Conservation (phyloP, 805 yeast species). For the Nakazawaea peltata region DNA sequence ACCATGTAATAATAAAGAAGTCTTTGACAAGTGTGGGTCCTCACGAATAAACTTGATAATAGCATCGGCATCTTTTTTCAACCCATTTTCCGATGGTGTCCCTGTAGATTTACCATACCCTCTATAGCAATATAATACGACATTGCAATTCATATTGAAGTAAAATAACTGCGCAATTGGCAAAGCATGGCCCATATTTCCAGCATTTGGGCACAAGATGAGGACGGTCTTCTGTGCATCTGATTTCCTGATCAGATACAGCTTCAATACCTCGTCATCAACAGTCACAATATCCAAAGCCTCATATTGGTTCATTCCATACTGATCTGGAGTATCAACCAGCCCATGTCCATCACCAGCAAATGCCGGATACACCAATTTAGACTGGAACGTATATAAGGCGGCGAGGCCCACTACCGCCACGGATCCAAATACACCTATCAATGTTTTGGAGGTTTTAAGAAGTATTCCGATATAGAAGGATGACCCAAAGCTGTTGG, state of each 20-base stretch:
- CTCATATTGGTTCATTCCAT: slow-evolving; percentile 55
- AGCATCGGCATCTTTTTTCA: slow-evolving; percentile 75
- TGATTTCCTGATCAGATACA: slow-evolving; percentile 40
- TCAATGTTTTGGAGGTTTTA: slow-evolving; percentile 6
- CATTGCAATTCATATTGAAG: slow-evolving; percentile 58
- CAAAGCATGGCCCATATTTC: slow-evolving; percentile 86
- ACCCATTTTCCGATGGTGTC: slow-evolving; percentile 63
- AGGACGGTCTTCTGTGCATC: slow-evolving; percentile 57
- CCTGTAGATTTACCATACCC: slow-evolving; percentile 89
- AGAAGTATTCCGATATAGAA: no score
- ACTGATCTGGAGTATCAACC: slow-evolving; percentile 74
- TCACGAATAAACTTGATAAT: slow-evolving; percentile 49
- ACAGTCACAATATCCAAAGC: slow-evolving; percentile 49
- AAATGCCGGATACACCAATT: slow-evolving; percentile 75
- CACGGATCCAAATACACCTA: slow-evolving; percentile 16
- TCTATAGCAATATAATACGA: slow-evolving; percentile 78
- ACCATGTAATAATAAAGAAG: slow-evolving; percentile 68
- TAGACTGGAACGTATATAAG: slow-evolving; percentile 53
- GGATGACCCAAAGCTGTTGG: no score
- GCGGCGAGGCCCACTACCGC: slow-evolving; percentile 35
- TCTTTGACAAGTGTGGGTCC: slow-evolving; percentile 43
- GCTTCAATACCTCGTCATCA: slow-evolving; percentile 64
- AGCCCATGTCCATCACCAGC: slow-evolving; percentile 63
- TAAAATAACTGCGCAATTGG: slow-evolving; percentile 73
- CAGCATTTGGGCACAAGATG: slow-evolving; percentile 87